Conservation (phyloP, 2,329 filamentous ascomycete genomes). For the Aspergillus carbonarius region DNA sequence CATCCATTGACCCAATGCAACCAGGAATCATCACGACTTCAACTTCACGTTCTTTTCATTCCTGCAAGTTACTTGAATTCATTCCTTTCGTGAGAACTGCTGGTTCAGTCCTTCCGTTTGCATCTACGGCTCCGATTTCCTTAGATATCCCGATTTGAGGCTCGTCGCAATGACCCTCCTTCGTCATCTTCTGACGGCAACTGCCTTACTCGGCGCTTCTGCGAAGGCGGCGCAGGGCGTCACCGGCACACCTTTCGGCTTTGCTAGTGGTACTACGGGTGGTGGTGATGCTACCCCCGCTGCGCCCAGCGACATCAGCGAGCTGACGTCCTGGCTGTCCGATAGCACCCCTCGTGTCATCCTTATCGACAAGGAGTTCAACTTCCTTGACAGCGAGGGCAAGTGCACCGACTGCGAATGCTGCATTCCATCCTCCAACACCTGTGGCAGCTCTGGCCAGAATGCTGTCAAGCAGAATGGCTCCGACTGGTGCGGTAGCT, state of each 20-base stretch:
- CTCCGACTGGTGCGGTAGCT: slow-evolving; percentile 57
- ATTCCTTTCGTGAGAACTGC: slow-evolving; percentile 5
- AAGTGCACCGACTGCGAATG: slow-evolving; percentile 28
- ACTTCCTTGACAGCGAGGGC: slow-evolving; percentile 23
- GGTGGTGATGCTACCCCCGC: slow-evolving; percentile 55
- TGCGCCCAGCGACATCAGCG: slow-evolving; percentile 51
- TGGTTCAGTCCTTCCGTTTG: slow-evolving; percentile 10
- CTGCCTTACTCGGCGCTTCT: slow-evolving; percentile 21
- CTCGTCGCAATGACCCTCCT: slow-evolving; percentile 18
- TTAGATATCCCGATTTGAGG: not conserved
- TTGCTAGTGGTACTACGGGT: slow-evolving; percentile 57
- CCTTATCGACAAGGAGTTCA: slow-evolving; percentile 53
- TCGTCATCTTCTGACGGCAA: slow-evolving; percentile 17
- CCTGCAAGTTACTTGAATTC: not conserved
- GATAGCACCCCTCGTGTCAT: slow-evolving; percentile 59
- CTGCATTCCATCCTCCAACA: slow-evolving; percentile 36
- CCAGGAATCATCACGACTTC: not conserved
- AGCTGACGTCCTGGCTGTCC: slow-evolving; percentile 59
- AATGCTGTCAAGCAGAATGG: slow-evolving; percentile 50
- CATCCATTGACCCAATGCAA: not conserved
- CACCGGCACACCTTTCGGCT: slow-evolving; percentile 41
- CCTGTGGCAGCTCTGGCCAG: slow-evolving; percentile 48
- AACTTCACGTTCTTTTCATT: not conserved
- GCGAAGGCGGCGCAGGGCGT: slow-evolving; percentile 23
- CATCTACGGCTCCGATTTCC: not conserved